Base-by-base conservation (phyloP, 352 stramenopile genomes). In the Globisporangium middletonii region DNA sequence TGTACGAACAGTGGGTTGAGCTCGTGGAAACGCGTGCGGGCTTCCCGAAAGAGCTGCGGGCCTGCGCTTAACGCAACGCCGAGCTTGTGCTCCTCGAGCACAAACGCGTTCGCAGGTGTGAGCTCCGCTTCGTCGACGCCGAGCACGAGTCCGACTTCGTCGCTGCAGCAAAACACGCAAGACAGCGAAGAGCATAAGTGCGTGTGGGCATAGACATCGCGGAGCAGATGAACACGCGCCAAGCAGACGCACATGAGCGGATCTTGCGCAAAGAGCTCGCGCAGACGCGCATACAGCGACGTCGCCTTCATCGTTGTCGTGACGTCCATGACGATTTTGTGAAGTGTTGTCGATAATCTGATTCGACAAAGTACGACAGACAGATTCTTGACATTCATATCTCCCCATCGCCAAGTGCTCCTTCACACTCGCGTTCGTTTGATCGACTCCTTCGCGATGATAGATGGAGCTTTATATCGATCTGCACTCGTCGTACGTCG, bases 121-220 rank as follows among this genome's bases (percentile, higher is more conserved):
- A 88, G 48, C 35, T 86, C 68, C 18, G 59, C 65, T 9, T 60
- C 50, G 12, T 88, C 69, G 19, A 83, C 55, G 26, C 67, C 71
- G 55, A 89, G 86, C 23, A 94, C 59, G 37, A 92, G 62, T 0
- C 84, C 84, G 19, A 92, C 79, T 55, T 94, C 84, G 55, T 94
- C 80, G 52, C 84, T 94, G 66, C 8, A 23, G 53, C 52, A 52
- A 19, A 12, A 45, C 13, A 19, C 23, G 23, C 23, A 23, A 23
- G 23, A n/a, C 12, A 9, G 41, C 18, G 33, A 1, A 59, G 2
- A 4, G 7, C 19, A 2, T 23, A 11, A 16, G 12, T 12, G 41
- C 28, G 26, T 0, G 35, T 8, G 26, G 3, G 7, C 23, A 23
- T 23, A 23, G 23, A 23, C 23, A 23, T 23, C 23, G 23, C 23